Evolutionary conservation across 73 alveolate species (phyloP).

Genomic region (Paramecium biaurelia): DNA sequence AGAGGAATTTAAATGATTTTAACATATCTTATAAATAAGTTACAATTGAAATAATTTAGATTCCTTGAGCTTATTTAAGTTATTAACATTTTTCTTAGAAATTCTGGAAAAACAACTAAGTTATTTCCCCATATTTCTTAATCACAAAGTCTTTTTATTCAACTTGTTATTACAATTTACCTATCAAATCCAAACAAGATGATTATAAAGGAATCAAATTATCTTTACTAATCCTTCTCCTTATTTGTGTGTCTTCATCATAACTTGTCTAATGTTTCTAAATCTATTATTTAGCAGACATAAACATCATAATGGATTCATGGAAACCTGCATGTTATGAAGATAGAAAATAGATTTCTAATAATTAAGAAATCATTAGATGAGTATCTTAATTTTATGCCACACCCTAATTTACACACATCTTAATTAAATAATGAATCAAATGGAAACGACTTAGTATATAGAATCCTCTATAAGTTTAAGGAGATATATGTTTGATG

Average conservation of each 20-base stretch:
- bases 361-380: background rate
- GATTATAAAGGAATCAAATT: conserved; percentile 15
- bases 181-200: conserved; percentile 24
- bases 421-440: conserved; percentile 42
- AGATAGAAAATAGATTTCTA: background rate
- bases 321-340: conserved; percentile 55
- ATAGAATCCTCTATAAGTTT: conserved; percentile 50
- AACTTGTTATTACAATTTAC: background rate
- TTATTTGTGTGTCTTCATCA: background rate
- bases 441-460: conserved; percentile 13
- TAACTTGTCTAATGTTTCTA: background rate
- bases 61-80: background rate
- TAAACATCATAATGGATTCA: conserved; percentile 48
- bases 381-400: conserved; percentile 8
- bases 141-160: background rate
- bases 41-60: background rate
- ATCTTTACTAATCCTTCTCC: background rate
- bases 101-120: background rate
- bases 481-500: conserved; percentile 6
- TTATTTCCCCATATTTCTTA: conserved; percentile 20
- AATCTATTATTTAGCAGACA: conserved; percentile 19
- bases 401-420: background rate
- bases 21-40: conserved; percentile 37
- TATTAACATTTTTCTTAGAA: background rate
- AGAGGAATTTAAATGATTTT: background rate